Base-by-base conservation (phyloP, 305 asterid genomes). In the Fraxinus sp. region DNA sequence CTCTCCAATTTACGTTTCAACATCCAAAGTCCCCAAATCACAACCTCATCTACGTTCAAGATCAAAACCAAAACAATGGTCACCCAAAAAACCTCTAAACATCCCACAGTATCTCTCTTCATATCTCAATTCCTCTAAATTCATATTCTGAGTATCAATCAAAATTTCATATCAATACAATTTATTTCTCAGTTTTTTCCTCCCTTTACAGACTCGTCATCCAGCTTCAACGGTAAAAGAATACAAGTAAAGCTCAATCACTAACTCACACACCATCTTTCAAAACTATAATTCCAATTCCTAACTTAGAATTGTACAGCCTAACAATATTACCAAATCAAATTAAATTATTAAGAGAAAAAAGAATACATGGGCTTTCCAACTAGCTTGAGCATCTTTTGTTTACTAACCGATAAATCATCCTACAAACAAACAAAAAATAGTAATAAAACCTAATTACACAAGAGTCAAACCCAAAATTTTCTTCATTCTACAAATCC, bases 311-410 rank as follows among this genome's bases (percentile, higher is more conserved):
- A 70, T 13, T 30, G 10, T 70, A 68, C 39, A 70, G 4, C 9
- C 18, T 70, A 11, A 9, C 73, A 66, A 22, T 66, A 76, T 77
- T 26, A 71, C 5, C 26, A 77, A 43, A 77, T 11, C 72, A 33
- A 20, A 75, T 20, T 8, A 20, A 26, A 14, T 28, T 14, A 70
- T 28, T 30, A 30, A 0, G 75, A 70, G 36, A 8, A 39, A 39
- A 39, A 39, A 39, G 13, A 28, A 30, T 70, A 70, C 99, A 95
- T 92, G 95, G 46, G 97, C 16, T 87, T 96, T 96, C 99, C 99
- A 96, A 83, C 85, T 91, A n/a, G 96, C 95, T 89, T 96, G 98
- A 57, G 98, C 95, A 77, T 93, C 97, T 96, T 94, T 86, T 93
- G 97, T 37, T 91, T 91, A 82, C 91, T 90, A 83, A 88, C 86